A percentile compares a stretch with the other conserved stretches of the same genome.
Evolutionary conservation across 1,284 basidiomycete species (phyloP).

Genomic region (Pseudozyma sp.): DNA sequence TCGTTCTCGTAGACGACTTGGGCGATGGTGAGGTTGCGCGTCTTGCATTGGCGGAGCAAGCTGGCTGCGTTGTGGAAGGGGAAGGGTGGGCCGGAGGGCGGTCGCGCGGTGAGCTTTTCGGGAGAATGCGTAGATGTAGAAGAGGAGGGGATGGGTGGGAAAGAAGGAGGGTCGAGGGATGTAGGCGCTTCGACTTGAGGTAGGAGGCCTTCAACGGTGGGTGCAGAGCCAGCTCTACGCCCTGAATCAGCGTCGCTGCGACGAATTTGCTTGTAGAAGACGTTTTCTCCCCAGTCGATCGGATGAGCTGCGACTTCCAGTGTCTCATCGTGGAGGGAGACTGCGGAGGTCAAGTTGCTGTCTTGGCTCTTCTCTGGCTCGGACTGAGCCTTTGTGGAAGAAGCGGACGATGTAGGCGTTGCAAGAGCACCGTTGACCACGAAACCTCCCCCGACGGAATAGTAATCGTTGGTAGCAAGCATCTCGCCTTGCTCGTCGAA

Average conservation of each 20-base stretch:
- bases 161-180: not conserved
- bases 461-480: constrained; percentile 94
- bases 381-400: not conserved
- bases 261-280: constrained; percentile 96
- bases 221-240: constrained; percentile 70
- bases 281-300: constrained; percentile 83
- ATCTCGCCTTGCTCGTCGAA: constrained; percentile 84
- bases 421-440: constrained; percentile 65
- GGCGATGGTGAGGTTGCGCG: constrained; percentile 78
- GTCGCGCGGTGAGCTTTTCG: constrained; percentile 22
- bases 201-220: constrained; percentile 9
- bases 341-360: not conserved
- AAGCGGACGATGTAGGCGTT: constrained; percentile 28
- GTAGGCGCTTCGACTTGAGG: constrained; percentile 23
- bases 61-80: constrained; percentile 84
- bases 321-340: constrained; percentile 12
- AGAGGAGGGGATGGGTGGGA: not conserved
- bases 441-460: constrained; percentile 70
- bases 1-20: constrained; percentile 93
- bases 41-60: constrained; percentile 80
- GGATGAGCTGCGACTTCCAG: constrained; percentile 49
- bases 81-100: constrained; percentile 76
- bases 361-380: not conserved
- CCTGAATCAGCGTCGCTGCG: constrained; percentile 81
- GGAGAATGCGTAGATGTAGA: not conserved